A percentile compares a stretch with the other conserved stretches of the same genome.
Conservation (phyloP, 2,329 filamentous ascomycete species). For the Botryotinia narcissicola region DNA sequence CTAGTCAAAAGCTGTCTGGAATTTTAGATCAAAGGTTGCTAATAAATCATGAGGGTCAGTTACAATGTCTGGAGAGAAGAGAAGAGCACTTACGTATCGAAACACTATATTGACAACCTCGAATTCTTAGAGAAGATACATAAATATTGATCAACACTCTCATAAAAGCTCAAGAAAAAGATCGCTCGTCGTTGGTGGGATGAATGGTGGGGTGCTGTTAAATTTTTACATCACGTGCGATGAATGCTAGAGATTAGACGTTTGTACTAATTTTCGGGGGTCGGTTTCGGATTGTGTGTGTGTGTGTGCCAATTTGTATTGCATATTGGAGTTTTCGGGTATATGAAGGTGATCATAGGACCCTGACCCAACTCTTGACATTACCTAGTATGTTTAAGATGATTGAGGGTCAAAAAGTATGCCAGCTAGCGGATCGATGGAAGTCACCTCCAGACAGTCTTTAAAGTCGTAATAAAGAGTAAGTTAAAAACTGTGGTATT, state of each 20-base stretch:
- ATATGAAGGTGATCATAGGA: neutral
- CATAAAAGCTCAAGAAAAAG: neutral
- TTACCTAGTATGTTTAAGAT: neutral
- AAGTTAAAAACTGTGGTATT: neutral
- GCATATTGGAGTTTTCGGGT: neutral
- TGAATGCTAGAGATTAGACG: neutral
- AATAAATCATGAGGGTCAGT: neutral
- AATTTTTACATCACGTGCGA: neutral
- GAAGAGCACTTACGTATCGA: neutral
- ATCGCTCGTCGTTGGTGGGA: conserved; percentile 2
- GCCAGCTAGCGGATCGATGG: neutral
- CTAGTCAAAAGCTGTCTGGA: neutral
- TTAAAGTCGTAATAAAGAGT: neutral
- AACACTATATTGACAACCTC: neutral
- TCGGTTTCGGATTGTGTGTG: neutral
- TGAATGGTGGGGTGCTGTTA: conserved; percentile 9
- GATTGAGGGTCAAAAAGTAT: neutral
- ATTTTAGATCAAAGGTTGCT: neutral
- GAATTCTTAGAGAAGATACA: neutral
- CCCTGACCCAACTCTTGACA: neutral
- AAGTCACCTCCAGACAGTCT: neutral
- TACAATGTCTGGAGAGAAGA: neutral
- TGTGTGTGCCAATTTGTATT: neutral
- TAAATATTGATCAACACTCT: neutral
- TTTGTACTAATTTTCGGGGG: neutral